Percentiles rank a stretch among this genome's conserved stretches.
phyloP scores from a whole-genome alignment of 2,329 filamentous ascomycete species.

The Macrophomina phaseolina region DNA sequence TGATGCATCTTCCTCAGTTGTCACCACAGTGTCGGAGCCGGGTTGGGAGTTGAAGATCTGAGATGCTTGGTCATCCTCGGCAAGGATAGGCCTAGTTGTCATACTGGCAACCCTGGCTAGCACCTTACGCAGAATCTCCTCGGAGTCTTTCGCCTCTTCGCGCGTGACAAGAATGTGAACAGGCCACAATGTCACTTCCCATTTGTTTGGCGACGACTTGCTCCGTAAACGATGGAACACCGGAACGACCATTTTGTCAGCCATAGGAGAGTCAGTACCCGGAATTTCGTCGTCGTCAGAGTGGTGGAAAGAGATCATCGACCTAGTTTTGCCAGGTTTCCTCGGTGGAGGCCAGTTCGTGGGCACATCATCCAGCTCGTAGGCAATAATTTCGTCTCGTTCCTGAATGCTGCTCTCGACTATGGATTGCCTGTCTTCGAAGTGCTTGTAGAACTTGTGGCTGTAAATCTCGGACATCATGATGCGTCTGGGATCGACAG shows the following conservation, averaged over 20 bases:
- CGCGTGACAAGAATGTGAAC: conserved; percentile 78
- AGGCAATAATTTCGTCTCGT: conserved; percentile 70
- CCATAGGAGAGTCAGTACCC: conserved; percentile 64
- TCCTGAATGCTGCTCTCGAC: conserved; percentile 71
- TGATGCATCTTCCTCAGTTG: conserved; percentile 66
- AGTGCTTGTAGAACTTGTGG: conserved; percentile 84
- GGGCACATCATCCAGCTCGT: conserved; percentile 78
- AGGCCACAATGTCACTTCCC: conserved; percentile 52
- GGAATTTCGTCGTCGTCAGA: conserved; percentile 55
- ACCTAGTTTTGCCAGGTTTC: conserved; percentile 52
- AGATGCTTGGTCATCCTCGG: conserved; percentile 54
- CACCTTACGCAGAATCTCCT: conserved; percentile 79
- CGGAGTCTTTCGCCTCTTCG: conserved; percentile 72
- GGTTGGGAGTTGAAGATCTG: conserved; percentile 57
- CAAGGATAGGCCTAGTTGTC: conserved; percentile 72
- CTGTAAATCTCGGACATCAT: conserved; percentile 84
- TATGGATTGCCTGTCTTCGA: conserved; percentile 69
- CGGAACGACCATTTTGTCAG: conserved; percentile 72
- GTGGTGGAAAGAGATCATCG: conserved; percentile 58
- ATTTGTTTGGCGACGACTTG: conserved; percentile 40
- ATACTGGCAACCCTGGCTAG: conserved; percentile 76
- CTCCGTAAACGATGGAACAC: conserved; percentile 65
- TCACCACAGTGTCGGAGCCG: conserved; percentile 73
- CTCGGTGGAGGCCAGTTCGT: conserved; percentile 75
- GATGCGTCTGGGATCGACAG: conserved; percentile 64